phyloP scores from a whole-genome alignment of 2,329 filamentous ascomycete species.

The Xylariales sp. region DNA sequence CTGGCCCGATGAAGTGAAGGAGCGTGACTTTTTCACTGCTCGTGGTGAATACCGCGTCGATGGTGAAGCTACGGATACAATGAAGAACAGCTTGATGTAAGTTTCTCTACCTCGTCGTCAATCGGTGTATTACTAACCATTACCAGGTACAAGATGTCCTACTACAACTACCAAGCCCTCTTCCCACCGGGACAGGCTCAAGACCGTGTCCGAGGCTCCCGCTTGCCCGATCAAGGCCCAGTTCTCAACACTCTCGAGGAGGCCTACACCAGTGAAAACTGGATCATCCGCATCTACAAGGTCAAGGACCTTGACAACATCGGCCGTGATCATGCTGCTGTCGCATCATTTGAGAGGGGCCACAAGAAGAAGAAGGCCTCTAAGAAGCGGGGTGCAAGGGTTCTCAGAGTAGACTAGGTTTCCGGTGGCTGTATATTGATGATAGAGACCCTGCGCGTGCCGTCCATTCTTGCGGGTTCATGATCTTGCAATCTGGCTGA shows the following conservation, averaged over 20 bases:
- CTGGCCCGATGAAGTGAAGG: constrained; percentile 98
- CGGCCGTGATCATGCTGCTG: constrained; percentile 75
- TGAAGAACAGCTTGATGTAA: constrained; percentile 99
- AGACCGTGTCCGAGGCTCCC: constrained; percentile 80
- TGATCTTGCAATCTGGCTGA: constrained; percentile 2
- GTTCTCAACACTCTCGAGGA: constrained; percentile 87
- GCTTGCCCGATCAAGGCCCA: constrained; percentile 78
- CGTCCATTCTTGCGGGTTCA: background rate
- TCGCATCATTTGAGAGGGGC: constrained; percentile 67
- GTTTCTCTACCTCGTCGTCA: constrained; percentile 28
- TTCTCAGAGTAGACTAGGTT: constrained; percentile 65
- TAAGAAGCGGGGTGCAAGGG: constrained; percentile 68
- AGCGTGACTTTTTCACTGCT: constrained; percentile 90
- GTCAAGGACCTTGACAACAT: constrained; percentile 98
- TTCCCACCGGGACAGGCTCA: constrained; percentile 88
- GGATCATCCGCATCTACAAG: constrained; percentile 99
- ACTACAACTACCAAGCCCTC: constrained; percentile 92
- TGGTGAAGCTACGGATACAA: constrained; percentile 85
- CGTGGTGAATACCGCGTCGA: constrained; percentile 95
- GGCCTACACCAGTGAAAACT: constrained; percentile 98
- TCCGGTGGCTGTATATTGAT: background rate
- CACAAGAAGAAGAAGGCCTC: constrained; percentile 76
- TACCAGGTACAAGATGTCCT: constrained; percentile 98
- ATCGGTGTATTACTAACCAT: constrained; percentile 20
- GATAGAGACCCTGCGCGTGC: constrained; percentile 6